Conservation (phyloP, 2,329 filamentous ascomycete genomes). For the Xylariaceae sp. region DNA sequence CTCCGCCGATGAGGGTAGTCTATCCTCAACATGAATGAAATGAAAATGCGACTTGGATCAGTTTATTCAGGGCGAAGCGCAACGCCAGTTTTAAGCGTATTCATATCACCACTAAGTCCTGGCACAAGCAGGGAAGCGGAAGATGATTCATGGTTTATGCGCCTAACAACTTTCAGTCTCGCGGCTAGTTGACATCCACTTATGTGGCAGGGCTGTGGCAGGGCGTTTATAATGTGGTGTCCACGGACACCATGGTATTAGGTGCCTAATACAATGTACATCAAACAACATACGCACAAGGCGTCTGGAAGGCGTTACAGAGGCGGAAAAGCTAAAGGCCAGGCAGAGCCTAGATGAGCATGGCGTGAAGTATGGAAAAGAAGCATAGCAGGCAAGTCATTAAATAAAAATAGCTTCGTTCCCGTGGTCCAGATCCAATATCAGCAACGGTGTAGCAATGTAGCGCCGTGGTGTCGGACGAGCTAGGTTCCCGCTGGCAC, state of each 20-base stretch:
- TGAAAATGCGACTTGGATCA: slow-evolving; percentile 2
- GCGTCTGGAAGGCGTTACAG: slow-evolving; percentile 9
- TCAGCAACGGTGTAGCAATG: not conserved
- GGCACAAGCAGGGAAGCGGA: not conserved
- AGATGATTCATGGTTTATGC: slow-evolving; percentile 5
- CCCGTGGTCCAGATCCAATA: not conserved
- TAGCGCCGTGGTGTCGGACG: too few species aligned
- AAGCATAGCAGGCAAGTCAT: slow-evolving; percentile 3
- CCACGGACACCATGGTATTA: slow-evolving; percentile 7
- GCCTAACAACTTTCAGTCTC: not conserved
- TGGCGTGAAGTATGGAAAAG: not conserved
- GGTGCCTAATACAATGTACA: not conserved
- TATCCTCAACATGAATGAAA: slow-evolving; percentile 1
- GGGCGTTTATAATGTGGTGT: not conserved
- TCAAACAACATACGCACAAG: not conserved
- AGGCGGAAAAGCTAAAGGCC: not conserved
- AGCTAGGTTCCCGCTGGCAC: too few species aligned
- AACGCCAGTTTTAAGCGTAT: slow-evolving; percentile 2
- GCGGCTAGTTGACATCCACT: not conserved
- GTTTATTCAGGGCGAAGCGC: slow-evolving; percentile 7
- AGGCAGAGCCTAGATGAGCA: not conserved
- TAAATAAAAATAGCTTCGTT: slow-evolving; percentile 9
- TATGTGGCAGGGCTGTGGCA: too few species aligned
- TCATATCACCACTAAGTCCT: slow-evolving; percentile 4
- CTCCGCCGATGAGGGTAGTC: slow-evolving; percentile 35